Conservation (phyloP, 495 filamentous ascomycete genomes). For the Aspergillus asperescens region DNA sequence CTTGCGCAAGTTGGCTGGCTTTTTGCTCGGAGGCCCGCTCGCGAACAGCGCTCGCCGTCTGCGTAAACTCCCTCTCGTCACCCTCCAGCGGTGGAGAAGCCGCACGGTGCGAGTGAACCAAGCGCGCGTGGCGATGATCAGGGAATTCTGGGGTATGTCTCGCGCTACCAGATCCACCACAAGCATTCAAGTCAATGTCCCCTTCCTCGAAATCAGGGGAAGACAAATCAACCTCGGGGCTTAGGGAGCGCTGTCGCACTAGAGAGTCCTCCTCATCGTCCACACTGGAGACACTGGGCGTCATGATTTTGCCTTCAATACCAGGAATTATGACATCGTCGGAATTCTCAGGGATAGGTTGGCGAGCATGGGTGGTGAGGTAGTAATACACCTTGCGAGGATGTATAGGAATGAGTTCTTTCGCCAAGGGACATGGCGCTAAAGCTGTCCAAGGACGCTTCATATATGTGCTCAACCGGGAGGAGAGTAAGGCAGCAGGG, state of each 20-base stretch:
- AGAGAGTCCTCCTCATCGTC: constrained; percentile 68
- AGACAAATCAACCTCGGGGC: constrained; percentile 88
- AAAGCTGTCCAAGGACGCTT: constrained; percentile 80
- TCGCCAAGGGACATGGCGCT: constrained; percentile 80
- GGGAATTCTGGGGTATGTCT: constrained; percentile 54
- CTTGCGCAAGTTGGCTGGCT: constrained; percentile 29
- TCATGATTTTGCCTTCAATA: constrained; percentile 54
- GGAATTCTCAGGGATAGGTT: constrained; percentile 72
- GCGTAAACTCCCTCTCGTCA: constrained; percentile 94
- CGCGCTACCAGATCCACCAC: constrained; percentile 41
- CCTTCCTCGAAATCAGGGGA: constrained; percentile 79
- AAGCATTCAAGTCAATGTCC: constrained; percentile 46
- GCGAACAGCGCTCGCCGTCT: constrained; percentile 82
- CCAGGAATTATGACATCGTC: constrained; percentile 44
- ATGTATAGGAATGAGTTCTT: constrained; percentile 86
- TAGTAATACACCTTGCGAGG: constrained; percentile 95
- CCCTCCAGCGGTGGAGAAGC: constrained; percentile 85
- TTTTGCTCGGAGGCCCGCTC: constrained; percentile 61
- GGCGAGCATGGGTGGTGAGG: constrained; percentile 76
- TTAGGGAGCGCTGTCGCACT: constrained; percentile 68
- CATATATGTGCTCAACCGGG: constrained; percentile 80
- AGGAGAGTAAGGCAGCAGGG: constrained; percentile 89
- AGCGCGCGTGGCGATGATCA: constrained; percentile 33
- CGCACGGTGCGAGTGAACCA: constrained; percentile 61
- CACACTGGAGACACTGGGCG: constrained; percentile 79